Evolutionary conservation across 2,329 filamentous ascomycete species (phyloP), one percentile per base, ranked within the genome.

Genomic region (Talaromyces sp.): DNA sequence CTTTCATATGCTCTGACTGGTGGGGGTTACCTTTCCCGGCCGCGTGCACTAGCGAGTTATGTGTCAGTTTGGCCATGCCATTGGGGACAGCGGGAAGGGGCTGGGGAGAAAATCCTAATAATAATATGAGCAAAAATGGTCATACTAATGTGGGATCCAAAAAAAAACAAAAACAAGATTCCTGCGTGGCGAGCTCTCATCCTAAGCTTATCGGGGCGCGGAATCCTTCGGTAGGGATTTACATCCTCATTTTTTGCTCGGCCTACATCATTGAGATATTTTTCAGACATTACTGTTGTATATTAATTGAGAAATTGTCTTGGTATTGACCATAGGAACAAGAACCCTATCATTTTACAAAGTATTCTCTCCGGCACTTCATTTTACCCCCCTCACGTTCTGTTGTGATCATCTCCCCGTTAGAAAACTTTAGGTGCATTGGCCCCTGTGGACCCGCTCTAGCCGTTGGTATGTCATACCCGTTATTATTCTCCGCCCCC

Each of bases 1-100:
- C 4, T 27, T 27, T 7, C 14, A 30, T 9, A 1, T 17, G n/a
- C 29, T 44, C n/a, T 46, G 30, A 27, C 30, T 43, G 40, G 43
- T 45, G 32, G 37, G 43, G 42, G 45, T 65, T 67, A 30, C 62
- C 63, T 47, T 52, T 65, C 61, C 54, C 44, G 58, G 60, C 60
- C 37, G 43, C 61, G 50, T 66, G 57, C 58, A 47, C 50, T 56
- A 41, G 33, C 41, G 30, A 32, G 48, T 37, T 40, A 39, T 39
- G 36, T 39, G 36, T 39, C 36, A 39, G 36, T 4, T 41, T 41
- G 20, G 20, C 39, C 14, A 46, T 46, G 43, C 42, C 24, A 27
- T n/a, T n/a, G n/a, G n/a, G 24, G 9, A 27, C 4, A 27, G 24
- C 24, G 24, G 24, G 24, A 27, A 27, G 24, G 4, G 9, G 36